Base-by-base conservation (phyloP, 768 basidiomycete genomes). In the Pleurotus cornucopiae region DNA sequence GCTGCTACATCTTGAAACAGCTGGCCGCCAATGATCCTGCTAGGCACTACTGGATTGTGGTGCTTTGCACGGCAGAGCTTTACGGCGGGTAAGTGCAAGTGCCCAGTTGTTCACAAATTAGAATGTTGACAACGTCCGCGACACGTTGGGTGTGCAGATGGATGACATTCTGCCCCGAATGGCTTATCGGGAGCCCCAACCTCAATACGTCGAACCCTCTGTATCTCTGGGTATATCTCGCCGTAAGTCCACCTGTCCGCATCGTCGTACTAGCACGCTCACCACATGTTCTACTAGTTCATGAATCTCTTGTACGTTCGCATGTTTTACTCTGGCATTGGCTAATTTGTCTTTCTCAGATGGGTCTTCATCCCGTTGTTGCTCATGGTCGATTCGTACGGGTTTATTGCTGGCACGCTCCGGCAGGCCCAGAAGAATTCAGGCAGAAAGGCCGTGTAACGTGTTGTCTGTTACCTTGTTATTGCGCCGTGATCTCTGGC, bases 91-190 rank as follows among this genome's bases (percentile, higher is more conserved):
- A 46, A 41, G 77, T 66, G n/a, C 26, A 9, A 34, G 30, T 3
- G 30, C 7, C 2, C 30, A 9, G 30, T 34, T 34, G 30, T 34
- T 34, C 30, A 9, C 9, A 4, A 11, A 1, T 34, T 34, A 34
- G 30, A 34, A 34, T 34, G 30, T 34, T 11, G 30, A 34, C 30
- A 34, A 30, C 30, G 30, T 30, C 9, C 2, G 1, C 9, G 30
- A 11, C 23, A 5, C 5, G 30, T 9, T 34, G 30, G 6, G 6
- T 34, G 11, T 44, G 34, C 58, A 86, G 85, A 26, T 91, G 85
- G 85, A 91, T 93, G 91, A 93, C 90, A 2, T 93, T 93, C 71
- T 86, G 84, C 64, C 91, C 91, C 0, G 91, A 92, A 70, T 92
- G 89, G 89, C 71, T 93, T 47, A 84, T 80, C 1, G 89, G 88